Evolutionary conservation across 768 basidiomycete species (phyloP).

Genomic region (Amanita rubescens): DNA sequence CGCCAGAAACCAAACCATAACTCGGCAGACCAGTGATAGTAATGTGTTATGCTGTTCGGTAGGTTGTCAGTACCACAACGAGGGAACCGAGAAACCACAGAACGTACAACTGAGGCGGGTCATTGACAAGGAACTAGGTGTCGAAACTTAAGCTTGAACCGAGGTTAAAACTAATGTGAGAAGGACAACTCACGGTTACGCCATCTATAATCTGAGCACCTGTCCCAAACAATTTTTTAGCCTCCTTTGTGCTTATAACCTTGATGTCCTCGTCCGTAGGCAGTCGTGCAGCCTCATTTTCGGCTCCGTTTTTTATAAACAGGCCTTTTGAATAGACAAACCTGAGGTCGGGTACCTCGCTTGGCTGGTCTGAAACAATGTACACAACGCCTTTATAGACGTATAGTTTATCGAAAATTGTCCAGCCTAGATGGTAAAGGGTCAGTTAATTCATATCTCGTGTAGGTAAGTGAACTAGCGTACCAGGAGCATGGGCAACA

Average conservation of each 20-base stretch:
- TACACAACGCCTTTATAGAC: constrained; percentile 76
- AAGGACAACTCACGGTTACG: constrained; percentile 47
- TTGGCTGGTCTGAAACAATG: constrained; percentile 70
- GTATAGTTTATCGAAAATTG: constrained; percentile 80
- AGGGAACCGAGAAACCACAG: not conserved
- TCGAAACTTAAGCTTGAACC: not conserved
- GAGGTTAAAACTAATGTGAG: not conserved
- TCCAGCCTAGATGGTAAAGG: constrained; percentile 62
- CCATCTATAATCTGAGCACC: constrained; percentile 75
- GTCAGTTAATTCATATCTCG: not conserved
- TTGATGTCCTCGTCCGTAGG: constrained; percentile 78
- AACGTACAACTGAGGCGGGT: constrained; percentile 74
- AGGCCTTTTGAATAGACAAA: constrained; percentile 68
- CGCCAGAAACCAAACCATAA: constrained; percentile 91
- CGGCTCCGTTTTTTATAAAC: constrained; percentile 48
- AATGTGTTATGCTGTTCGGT: constrained; percentile 67
- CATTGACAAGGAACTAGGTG: constrained; percentile 70
- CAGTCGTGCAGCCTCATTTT: constrained; percentile 47
- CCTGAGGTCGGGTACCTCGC: constrained; percentile 53
- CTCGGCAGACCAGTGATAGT: constrained; percentile 92
- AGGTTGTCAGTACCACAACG: not conserved
- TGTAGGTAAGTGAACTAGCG: constrained; percentile 9
- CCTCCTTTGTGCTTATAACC: constrained; percentile 63
- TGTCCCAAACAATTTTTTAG: constrained; percentile 59
- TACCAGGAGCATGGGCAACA: constrained; percentile 72